Evolutionary conservation across 2,329 filamentous ascomycete species (phyloP).

Genomic region (Colletotrichum higginsianum): DNA sequence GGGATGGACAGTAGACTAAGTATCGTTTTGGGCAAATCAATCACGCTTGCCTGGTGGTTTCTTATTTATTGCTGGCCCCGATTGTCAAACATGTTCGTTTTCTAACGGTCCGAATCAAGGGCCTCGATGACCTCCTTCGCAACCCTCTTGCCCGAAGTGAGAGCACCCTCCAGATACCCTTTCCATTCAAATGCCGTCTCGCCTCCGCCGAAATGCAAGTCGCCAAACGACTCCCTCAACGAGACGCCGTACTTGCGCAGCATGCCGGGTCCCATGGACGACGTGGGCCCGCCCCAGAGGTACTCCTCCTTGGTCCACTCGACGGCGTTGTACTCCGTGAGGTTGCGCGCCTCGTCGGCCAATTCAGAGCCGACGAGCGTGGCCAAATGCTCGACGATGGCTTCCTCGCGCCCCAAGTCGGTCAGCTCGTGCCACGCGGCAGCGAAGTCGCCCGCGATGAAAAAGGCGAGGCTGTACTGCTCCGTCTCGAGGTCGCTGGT

Average conservation of each 20-base stretch:
- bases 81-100: neutral
- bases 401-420: constrained; percentile 28
- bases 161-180: constrained; percentile 48
- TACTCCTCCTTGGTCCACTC: constrained; percentile 45
- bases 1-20: too few species aligned
- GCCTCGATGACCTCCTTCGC: constrained; percentile 21
- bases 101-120: neutral
- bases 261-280: constrained; percentile 31
- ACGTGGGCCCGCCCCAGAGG: constrained; percentile 41
- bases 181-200: constrained; percentile 47
- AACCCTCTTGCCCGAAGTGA: constrained; percentile 43
- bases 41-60: neutral
- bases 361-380: constrained; percentile 39
- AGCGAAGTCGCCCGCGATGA: constrained; percentile 52
- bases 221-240: constrained; percentile 50
- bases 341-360: constrained; percentile 29
- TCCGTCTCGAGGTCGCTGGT: constrained; percentile 44
- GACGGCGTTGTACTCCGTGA: constrained; percentile 37
- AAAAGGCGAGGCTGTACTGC: constrained; percentile 50
- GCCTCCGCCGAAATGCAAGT: constrained; percentile 48
- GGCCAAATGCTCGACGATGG: constrained; percentile 44
- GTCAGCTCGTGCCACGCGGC: constrained; percentile 46
- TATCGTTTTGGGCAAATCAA: neutral
- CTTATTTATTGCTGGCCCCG: neutral
- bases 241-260: constrained; percentile 25